Evolutionary conservation across 768 basidiomycete genomes (phyloP), one percentile per base, ranked within the genome.

Genomic region (Kwoniella newhampshirensis): DNA sequence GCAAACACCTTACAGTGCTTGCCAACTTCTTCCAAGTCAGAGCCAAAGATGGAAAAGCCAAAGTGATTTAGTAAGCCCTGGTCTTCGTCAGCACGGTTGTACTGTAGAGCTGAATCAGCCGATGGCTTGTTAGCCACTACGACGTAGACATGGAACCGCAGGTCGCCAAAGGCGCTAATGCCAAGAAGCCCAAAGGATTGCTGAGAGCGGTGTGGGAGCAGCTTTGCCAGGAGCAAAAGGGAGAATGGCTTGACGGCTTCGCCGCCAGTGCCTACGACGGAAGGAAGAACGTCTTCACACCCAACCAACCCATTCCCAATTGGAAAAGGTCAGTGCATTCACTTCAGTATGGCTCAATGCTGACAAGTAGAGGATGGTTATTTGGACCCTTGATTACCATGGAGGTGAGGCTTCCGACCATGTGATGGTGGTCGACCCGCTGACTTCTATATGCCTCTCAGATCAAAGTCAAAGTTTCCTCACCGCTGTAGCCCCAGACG

Each of bases 101-200:
- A n/a, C n/a, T 2, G 25, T 27, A 15, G 28, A 12, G 23, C 15
- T 41, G 40, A 41, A 9, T 37, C 36, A 37, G 54, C 36, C 48
- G 36, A 51, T 50, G 5, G 13, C 26, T 40, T 4, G 2, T 4
- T 21, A 72, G 70, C 61, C 74, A 75, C 53, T 75, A 75, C 44
- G 74, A 75, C 42, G 67, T 75, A n/a, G 71, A 75, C 32, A 73
- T 75, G 49, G 56, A 70, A 30, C 74, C 74, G 4, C 37, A 49
- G 13, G 62, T 69, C 30, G 63, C 65, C 18, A 60, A 62, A 48
- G 60, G 60, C 2, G 54, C 51, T 25, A 61, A 63, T 48, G 65
- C 67, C 27, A 70, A 71, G 62, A 74, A 70, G 50, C 65, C 72
- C 25, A 64, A 64, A 40, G 66, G 54, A 13, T 44, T 69, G 20